Evolutionary conservation across 768 basidiomycete species (phyloP), one percentile per base, ranked within the genome.

Genomic region (Lactifluus subvellereus): DNA sequence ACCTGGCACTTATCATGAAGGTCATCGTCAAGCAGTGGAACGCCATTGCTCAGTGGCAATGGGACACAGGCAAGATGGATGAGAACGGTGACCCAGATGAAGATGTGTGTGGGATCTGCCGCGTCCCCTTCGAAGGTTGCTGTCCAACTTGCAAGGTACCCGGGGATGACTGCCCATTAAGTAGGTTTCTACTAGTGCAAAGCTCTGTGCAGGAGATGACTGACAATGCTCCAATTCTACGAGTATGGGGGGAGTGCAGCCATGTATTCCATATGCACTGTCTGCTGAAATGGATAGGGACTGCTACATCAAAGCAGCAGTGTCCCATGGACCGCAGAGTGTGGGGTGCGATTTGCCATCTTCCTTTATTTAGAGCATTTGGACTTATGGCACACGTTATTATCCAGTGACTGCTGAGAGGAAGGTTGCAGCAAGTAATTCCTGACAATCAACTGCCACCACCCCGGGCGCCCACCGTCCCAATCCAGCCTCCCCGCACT

Each of bases 251-350:
- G 38, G 88, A 97, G 75, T 99, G 96, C 71, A 92, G 86, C 6
- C 97, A 98, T 72, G 86, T 97, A 61, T 99, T 98, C 71, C 97
- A 99, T 72, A 94, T 98, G 92, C 96, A 99, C 73, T 98, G 96
- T 75, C 77, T 99, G 13, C 80, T 96, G 66, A 97, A 98, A 74
- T 99, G 97, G 97, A 84, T 98, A 63, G 87, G 87, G 4, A 95
- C 94, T 0, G 77, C 84, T 5, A 85, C 90, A 14, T 94, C 91
- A 40, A 98, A 98, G 73, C 87, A 89, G 68, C 93, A 95, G 68
- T 99, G 97, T 79, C 97, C 97, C n/a, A 95, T 99, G 93, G 96
- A 98, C 72, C 80, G 97, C 35, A 78, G 93, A 69, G 78, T 87
- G 3, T 99, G 96, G 96, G 87, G 94, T 95, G 67, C 62, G 88